phyloP scores from a whole-genome alignment of 129 eudicot genomes.

The Artemisia argyi region DNA sequence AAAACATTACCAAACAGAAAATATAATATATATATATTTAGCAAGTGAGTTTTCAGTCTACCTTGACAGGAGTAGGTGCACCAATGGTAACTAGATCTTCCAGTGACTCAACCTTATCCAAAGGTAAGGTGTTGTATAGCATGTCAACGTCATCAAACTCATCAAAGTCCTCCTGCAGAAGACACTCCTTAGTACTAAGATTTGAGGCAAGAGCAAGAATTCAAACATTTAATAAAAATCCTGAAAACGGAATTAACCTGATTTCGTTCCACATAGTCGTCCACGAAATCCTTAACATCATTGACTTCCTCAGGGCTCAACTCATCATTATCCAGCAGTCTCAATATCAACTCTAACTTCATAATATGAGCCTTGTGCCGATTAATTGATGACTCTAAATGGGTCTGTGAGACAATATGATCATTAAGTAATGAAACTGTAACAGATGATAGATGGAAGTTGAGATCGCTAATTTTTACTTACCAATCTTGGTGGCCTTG shows the following conservation, averaged over 20 bases:
- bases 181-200: background rate
- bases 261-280: slow-evolving; percentile 90
- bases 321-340: slow-evolving; percentile 83
- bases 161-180: slow-evolving; percentile 61
- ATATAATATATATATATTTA: background rate
- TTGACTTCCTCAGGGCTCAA: slow-evolving; percentile 89
- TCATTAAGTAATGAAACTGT: slow-evolving; percentile 2
- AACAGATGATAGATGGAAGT: background rate
- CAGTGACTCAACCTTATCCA: slow-evolving; percentile 66
- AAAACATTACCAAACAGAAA: background rate
- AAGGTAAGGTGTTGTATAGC: slow-evolving; percentile 62
- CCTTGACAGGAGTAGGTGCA: slow-evolving; percentile 62
- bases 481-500: slow-evolving; percentile 90
- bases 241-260: slow-evolving; percentile 44
- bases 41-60: slow-evolving; percentile 21
- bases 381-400: slow-evolving; percentile 72
- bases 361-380: slow-evolving; percentile 89
- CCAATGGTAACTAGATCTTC: slow-evolving; percentile 69
- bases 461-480: background rate
- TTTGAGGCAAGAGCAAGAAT: background rate
- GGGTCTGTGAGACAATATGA: slow-evolving; percentile 49
- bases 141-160: slow-evolving; percentile 72
- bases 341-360: slow-evolving; percentile 80
- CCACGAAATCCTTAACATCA: slow-evolving; percentile 84
- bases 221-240: background rate